phyloP scores from a whole-genome alignment of 306 rosid genomes.

The Abrus precatorius region DNA sequence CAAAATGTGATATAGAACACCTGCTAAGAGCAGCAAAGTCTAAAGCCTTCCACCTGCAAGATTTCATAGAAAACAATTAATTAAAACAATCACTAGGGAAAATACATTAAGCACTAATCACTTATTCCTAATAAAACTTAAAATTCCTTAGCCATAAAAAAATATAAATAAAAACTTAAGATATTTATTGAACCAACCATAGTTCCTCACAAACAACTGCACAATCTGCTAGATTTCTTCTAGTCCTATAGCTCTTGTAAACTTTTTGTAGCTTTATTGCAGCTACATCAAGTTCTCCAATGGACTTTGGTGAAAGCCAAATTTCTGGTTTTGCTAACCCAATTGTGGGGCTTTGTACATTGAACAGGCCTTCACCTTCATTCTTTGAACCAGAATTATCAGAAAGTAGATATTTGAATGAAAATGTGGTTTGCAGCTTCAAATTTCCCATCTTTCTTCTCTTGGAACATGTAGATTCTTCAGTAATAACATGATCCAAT shows the following conservation, averaged over 20 bases:
- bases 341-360: conserved; percentile 37
- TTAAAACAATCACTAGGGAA: neutral
- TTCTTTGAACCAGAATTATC: conserved; percentile 44
- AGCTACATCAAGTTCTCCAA: conserved; percentile 63
- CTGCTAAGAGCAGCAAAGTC: conserved; percentile 67
- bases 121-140: neutral
- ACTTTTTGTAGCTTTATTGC: conserved; percentile 85
- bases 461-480: conserved; percentile 52
- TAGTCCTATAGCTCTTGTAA: conserved; percentile 79
- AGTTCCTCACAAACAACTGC: conserved; percentile 89
- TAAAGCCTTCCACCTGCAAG: conserved; percentile 83
- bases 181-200: conserved; percentile 61
- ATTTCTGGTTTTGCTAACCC: conserved; percentile 40
- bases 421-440: conserved; percentile 54
- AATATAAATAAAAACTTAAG: neutral
- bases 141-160: neutral
- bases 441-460: conserved; percentile 52
- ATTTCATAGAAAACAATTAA: conserved; percentile 32
- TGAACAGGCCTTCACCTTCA: conserved; percentile 25
- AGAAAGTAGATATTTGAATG: conserved; percentile 46
- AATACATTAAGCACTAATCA: neutral
- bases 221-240: conserved; percentile 88
- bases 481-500: conserved; percentile 38
- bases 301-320: conserved; percentile 49
- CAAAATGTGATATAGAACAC: conserved; percentile 67